Evolutionary conservation across 2,329 filamentous ascomycete genomes (phyloP), one percentile per base, ranked within the genome.

Genomic region (Tolypocladium paradoxum): DNA sequence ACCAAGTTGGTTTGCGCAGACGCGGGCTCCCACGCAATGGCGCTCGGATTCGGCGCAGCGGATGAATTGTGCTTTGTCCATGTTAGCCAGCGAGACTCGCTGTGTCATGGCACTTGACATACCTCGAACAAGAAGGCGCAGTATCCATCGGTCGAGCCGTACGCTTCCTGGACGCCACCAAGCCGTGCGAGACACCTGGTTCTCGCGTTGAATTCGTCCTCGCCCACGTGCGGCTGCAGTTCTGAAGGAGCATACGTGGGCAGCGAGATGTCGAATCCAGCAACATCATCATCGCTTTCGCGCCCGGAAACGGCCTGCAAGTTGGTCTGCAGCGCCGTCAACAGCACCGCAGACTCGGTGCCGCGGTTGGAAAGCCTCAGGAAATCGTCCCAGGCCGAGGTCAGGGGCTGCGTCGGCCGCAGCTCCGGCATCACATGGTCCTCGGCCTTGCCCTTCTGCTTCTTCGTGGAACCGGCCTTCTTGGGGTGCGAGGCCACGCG

Each of bases 401-500:
- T 68, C 43, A 75, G 64, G 14, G 77, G 76, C 37, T 71, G 66
- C 20, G 64, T 58, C 4, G 70, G 65, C 8, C 65, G 58, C 7
- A 75, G 58, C 18, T 66, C 61, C 7, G 64, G 60, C 49, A 55
- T 56, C 33, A 62, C 57, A 29, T 57, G 55, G 52, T 66, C 61
- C 11, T 57, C 57, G 38, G 51, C 50, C 35, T 62, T 64, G 37
- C 60, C 48, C 54, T 63, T 65, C 47, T 61, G 54, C 55, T 64
- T 71, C 54, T 65, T 73, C 3, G 69, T 65, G 8, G 70, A 61
- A 27, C 58, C 57, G 12, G 53, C 56, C 51, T 75, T 69, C 54
- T 73, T 76, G 3, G 79, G 79, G 54, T 82, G 79, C 2, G 77
- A 81, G 45, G 78, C 78, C 51, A 79, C 80, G 34, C 79, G 73